These are phyloP conservation scores for Hypomyces rosellus DNA, from an alignment of 2,329 filamentous ascomycete genomes.

Conservation along the genomic window DNA sequence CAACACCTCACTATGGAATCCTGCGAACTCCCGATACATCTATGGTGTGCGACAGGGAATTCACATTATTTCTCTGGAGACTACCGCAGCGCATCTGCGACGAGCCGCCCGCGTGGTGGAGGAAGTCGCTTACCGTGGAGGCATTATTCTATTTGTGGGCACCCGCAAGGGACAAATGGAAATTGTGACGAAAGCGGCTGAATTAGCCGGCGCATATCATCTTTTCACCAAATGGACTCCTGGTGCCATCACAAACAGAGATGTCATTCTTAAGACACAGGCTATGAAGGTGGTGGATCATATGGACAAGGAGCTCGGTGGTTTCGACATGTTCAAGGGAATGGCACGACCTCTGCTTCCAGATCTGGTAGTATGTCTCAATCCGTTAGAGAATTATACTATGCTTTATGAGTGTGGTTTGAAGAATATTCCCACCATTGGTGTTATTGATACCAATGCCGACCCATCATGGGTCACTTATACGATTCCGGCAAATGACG, in stretches of 20 bases:
- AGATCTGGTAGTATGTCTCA: constrained; percentile 87
- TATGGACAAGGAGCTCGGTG: constrained; percentile 52
- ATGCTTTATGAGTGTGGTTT: constrained; percentile 85
- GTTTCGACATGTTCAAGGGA: constrained; percentile 60
- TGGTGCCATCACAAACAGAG: constrained; percentile 85
- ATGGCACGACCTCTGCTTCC: constrained; percentile 66
- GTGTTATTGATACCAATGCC: constrained; percentile 87
- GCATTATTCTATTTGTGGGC: constrained; percentile 84
- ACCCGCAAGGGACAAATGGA: constrained; percentile 76
- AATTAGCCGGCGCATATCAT: constrained; percentile 73
- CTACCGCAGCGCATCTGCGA: constrained; percentile 82
- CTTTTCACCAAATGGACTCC: constrained; percentile 91
- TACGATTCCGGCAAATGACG: constrained; percentile 92
- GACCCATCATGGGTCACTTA: constrained; percentile 95
- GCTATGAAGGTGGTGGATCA: constrained; percentile 71
- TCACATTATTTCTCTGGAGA: constrained; percentile 89
- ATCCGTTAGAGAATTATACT: constrained; percentile 87
- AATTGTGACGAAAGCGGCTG: constrained; percentile 73
- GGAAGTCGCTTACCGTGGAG: constrained; percentile 75
- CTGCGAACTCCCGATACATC: constrained; percentile 88
- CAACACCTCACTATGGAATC: constrained; percentile 87
- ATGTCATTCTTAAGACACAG: constrained; percentile 73
- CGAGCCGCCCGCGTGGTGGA: constrained; percentile 88
- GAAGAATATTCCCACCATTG: constrained; percentile 87
- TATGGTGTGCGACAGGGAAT: constrained; percentile 82